These are phyloP conservation scores for Cenchrus fungigraminus DNA, from an alignment of 176 grass and related monocot genomes.

Conservation along the genomic window DNA sequence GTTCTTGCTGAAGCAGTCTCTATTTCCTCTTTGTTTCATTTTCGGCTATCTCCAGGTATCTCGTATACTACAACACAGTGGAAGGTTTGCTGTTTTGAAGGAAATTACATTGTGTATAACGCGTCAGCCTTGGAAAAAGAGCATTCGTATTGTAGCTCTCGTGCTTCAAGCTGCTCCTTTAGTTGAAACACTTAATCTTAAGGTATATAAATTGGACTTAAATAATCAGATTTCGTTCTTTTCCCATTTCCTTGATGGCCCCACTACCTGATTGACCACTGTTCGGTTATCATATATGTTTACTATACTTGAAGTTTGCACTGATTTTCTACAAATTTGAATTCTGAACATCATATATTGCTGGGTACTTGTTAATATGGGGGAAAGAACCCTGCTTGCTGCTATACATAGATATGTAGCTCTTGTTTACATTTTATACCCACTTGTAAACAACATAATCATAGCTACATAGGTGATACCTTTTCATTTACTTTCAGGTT, in stretches of 20 bases:
- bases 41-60: not conserved
- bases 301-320: too few relatives aligned
- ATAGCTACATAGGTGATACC: not conserved
- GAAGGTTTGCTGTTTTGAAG: slow-evolving; percentile 5
- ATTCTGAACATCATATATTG: too few relatives aligned
- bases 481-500: slow-evolving; percentile 9
- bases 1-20: not conserved
- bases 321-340: too few relatives aligned
- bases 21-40: not conserved
- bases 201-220: not conserved
- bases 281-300: too few relatives aligned
- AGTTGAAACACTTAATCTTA: slow-evolving; percentile 15
- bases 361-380: too few relatives aligned
- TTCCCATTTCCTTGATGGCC: too few relatives aligned
- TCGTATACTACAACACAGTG: not conserved
- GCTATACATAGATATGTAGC: not conserved
- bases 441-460: not conserved
- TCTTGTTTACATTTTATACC: not conserved
- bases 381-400: not conserved
- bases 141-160: not conserved
- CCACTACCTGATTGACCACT: too few relatives aligned
- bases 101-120: slow-evolving; percentile 11
- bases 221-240: too few relatives aligned
- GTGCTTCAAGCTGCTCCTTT: not conserved
- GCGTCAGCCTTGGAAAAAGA: slow-evolving; percentile 1